phyloP scores from a whole-genome alignment of 75 land plant species.

The Cryptomeria japonica region DNA sequence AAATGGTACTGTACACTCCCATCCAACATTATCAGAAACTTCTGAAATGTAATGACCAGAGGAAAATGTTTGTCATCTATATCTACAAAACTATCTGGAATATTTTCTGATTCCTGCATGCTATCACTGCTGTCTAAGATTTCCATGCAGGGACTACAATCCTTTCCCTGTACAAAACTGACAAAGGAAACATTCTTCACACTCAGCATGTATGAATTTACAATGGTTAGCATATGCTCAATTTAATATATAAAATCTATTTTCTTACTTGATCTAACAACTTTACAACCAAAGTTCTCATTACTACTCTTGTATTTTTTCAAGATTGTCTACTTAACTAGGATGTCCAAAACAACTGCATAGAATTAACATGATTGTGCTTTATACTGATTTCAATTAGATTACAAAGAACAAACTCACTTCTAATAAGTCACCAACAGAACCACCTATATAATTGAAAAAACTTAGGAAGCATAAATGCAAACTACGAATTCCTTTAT shows the following conservation, averaged over 20 bases:
- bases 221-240: neutral
- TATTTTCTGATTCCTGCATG: conserved; percentile 18
- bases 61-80: conserved; percentile 35
- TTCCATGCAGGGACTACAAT: neutral
- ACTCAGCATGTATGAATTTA: neutral
- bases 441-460: neutral
- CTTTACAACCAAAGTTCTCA: neutral
- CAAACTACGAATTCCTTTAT: neutral
- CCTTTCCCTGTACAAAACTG: conserved; percentile 10
- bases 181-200: neutral
- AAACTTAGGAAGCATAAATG: neutral
- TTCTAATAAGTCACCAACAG: neutral
- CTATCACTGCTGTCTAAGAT: conserved; percentile 31
- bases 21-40: conserved; percentile 64
- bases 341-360: neutral
- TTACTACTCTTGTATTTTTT: neutral
- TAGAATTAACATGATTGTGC: neutral
- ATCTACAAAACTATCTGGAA: conserved; percentile 49
- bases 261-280: neutral
- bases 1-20: conserved; percentile 46
- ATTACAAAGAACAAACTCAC: neutral
- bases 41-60: conserved; percentile 55
- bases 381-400: neutral
- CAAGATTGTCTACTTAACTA: neutral
- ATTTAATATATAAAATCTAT: neutral